Base-by-base conservation (phyloP, 164 flowering plant genomes). In the Vitis cinerea region DNA sequence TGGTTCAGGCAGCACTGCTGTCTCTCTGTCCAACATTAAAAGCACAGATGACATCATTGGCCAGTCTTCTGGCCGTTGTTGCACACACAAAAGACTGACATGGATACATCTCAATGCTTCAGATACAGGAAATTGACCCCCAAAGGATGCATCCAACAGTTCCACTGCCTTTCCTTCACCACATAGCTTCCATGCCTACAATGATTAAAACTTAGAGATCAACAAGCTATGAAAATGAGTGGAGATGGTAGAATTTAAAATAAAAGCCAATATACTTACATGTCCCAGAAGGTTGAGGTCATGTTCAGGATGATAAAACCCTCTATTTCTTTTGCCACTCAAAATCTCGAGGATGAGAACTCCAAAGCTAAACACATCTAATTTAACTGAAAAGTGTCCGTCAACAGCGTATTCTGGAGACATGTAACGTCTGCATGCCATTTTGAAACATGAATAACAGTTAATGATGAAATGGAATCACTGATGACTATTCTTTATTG, bases 101-200 rank as follows among this genome's bases (percentile, higher is more conserved):
- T 70, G 73, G 8, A 75, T 48, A 57, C 73, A 70, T 65, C 65
- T 70, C 55, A 59, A 4, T 14, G 52, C 51, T 65, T 75, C 61
- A 14, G 29, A 9, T 23, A 8, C 53, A 9, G 27, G 12, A 19
- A 13, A n/a, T 0, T 14, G 6, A 3, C 17, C 52, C 2, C 1
- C 10, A 16, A 70, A 15, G 12, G 48, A 9, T 2, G 16, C 30
- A 60, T 72, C 69, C 7, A 63, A 4, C 17, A 77, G 12, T n/a
- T 72, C 71, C 47, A 65, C 0, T 3, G 52, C 44, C 37, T 10
- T 69, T 10, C 64, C 66, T 54, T 65, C 73, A 11, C 11, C 66
- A 76, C 76, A 73, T 1, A 51, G 30, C 16, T 59, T 44, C 80
- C 80, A 77, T 13, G 74, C 74, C 80, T 77, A 59, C 13, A 58